These are phyloP conservation scores for Aspergillus ellipticus DNA, from an alignment of 495 filamentous ascomycete species.

Conservation along the genomic window DNA sequence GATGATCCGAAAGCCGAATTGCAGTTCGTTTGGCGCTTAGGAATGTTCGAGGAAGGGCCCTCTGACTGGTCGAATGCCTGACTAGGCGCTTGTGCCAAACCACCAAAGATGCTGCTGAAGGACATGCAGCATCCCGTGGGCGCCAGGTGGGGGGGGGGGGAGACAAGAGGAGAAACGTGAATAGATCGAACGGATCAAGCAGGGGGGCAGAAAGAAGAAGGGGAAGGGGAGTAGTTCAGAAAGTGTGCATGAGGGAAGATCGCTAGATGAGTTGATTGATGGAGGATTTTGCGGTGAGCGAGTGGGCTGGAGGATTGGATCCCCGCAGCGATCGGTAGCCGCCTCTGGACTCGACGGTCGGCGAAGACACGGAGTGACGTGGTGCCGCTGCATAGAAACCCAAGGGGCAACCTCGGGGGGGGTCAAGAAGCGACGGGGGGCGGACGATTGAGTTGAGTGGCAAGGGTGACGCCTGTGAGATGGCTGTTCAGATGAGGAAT, in stretches of 20 bases:
- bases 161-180: not conserved
- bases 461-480: not conserved
- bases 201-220: not conserved
- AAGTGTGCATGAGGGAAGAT: slow-evolving; percentile 17
- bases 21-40: slow-evolving; percentile 38
- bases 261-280: slow-evolving; percentile 3
- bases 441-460: not conserved
- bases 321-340: slow-evolving; percentile 17
- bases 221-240: slow-evolving; percentile 7
- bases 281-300: slow-evolving; percentile 24
- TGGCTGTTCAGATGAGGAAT: too few relatives aligned
- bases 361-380: slow-evolving; percentile 10
- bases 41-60: slow-evolving; percentile 16
- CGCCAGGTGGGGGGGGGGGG: not conserved
- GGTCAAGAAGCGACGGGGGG: too few relatives aligned
- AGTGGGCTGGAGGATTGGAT: slow-evolving; percentile 9
- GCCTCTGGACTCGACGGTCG: not conserved
- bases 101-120: slow-evolving; percentile 17
- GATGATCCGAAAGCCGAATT: not conserved
- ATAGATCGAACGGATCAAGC: not conserved
- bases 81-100: slow-evolving; percentile 25
- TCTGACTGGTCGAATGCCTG: slow-evolving; percentile 22
- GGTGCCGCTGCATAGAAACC: slow-evolving; percentile 26
- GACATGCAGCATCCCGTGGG: slow-evolving; percentile 28
- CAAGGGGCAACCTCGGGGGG: slow-evolving; percentile 4